These are phyloP conservation scores for Paraphaeosphaeria minitans DNA, from an alignment of 2,329 filamentous ascomycete genomes.

Conservation along the genomic window DNA sequence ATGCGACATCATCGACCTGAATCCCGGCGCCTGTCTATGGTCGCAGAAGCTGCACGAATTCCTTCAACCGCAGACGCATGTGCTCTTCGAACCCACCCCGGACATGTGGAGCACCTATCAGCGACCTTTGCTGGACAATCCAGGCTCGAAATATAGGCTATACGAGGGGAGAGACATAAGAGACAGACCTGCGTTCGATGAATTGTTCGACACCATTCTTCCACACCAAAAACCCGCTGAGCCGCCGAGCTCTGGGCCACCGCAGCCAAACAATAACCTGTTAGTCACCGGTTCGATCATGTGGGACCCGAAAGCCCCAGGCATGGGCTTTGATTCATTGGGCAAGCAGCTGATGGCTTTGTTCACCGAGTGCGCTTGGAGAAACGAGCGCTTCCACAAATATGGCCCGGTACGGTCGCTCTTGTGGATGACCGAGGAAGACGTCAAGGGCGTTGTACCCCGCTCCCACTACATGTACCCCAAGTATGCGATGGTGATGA, in stretches of 20 bases:
- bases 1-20: slow-evolving; percentile 86
- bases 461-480: slow-evolving; percentile 59
- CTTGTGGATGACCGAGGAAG: slow-evolving; percentile 69
- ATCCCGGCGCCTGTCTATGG: slow-evolving; percentile 80
- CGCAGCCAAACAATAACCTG: slow-evolving; percentile 70
- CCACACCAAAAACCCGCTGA: slow-evolving; percentile 59
- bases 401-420: slow-evolving; percentile 83
- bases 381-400: slow-evolving; percentile 67
- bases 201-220: slow-evolving; percentile 59
- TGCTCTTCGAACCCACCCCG: slow-evolving; percentile 77
- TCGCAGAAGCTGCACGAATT: slow-evolving; percentile 75
- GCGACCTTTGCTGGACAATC: slow-evolving; percentile 47
- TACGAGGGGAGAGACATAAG: slow-evolving; percentile 29
- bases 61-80: slow-evolving; percentile 78
- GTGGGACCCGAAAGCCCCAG: slow-evolving; percentile 51
- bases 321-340: slow-evolving; percentile 60
- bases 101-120: slow-evolving; percentile 66
- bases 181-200: slow-evolving; percentile 50
- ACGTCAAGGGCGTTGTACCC: slow-evolving; percentile 66
- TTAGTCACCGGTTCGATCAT: slow-evolving; percentile 57
- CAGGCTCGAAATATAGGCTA: slow-evolving; percentile 56
- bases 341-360: slow-evolving; percentile 65
- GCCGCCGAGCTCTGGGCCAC: slow-evolving; percentile 47
- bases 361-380: slow-evolving; percentile 64
- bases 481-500: slow-evolving; percentile 63